Evolutionary conservation across 345 rosid species (phyloP).

Genomic region (Hibiscus tridactylites): DNA sequence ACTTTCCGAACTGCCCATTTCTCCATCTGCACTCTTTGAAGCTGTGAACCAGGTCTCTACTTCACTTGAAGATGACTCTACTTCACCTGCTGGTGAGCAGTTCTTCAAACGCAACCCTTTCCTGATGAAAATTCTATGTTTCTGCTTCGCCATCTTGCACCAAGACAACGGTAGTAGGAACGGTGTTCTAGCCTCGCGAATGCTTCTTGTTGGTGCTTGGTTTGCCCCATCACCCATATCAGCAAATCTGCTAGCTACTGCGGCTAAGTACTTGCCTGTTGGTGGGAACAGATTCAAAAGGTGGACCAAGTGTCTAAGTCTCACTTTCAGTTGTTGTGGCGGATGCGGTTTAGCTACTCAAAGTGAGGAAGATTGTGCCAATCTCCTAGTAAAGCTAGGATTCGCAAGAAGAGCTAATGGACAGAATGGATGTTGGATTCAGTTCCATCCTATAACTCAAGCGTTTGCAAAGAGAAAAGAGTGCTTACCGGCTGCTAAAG

Average conservation of each 20-base stretch:
- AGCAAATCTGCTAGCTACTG: constrained; percentile 46
- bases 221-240: constrained; percentile 72
- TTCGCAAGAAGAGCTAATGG: constrained; percentile 51
- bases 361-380: constrained; percentile 68
- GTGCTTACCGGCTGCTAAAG: constrained; percentile 54
- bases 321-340: constrained; percentile 48
- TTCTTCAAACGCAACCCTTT: constrained; percentile 68
- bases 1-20: constrained; percentile 60
- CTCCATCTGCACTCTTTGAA: constrained; percentile 69
- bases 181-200: constrained; percentile 47
- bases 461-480: constrained; percentile 53
- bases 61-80: constrained; percentile 36
- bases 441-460: constrained; percentile 69
- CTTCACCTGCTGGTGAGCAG: constrained; percentile 43
- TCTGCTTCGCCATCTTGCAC: constrained; percentile 53
- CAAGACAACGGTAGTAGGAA: constrained; percentile 56
- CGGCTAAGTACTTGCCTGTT: constrained; percentile 59
- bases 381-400: constrained; percentile 64
- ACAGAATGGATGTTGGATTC: constrained; percentile 68
- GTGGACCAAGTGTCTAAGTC: constrained; percentile 54
- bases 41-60: constrained; percentile 52
- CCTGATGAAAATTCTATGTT: constrained; percentile 47
- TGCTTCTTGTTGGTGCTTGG: constrained; percentile 87
- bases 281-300: constrained; percentile 42
- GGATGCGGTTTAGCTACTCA: constrained; percentile 60